phyloP scores from a whole-genome alignment of 2,329 filamentous ascomycete genomes.

The Monosporascus sp. region DNA sequence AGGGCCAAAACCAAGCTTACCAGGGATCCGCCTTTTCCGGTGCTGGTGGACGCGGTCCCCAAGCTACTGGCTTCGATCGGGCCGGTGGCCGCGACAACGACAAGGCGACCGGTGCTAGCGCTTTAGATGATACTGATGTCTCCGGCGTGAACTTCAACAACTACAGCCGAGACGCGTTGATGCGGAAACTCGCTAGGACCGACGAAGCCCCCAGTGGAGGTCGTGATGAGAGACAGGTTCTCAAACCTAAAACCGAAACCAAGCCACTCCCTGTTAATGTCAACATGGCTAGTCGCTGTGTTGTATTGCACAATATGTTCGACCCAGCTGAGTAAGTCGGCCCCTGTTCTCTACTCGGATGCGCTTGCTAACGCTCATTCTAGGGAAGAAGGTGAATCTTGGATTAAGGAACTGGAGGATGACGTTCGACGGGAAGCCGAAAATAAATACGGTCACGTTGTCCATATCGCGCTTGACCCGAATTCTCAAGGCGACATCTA shows the following conservation, averaged over 20 bases:
- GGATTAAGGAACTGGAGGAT: conserved; percentile 90
- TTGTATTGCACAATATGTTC: conserved; percentile 94
- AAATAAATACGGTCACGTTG: conserved; percentile 91
- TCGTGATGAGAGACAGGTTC: conserved; percentile 64
- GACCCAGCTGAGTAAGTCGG: conserved; percentile 79
- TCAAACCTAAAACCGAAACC: conserved; percentile 72
- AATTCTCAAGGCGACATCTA: conserved; percentile 96
- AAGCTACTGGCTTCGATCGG: conserved; percentile 85
- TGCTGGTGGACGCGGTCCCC: conserved; percentile 77
- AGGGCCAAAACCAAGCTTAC: conserved; percentile 71
- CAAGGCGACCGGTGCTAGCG: conserved; percentile 86
- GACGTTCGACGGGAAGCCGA: conserved; percentile 92
- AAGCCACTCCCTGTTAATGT: conserved; percentile 80
- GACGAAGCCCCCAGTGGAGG: conserved; percentile 68
- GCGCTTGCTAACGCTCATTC: conserved; percentile 27
- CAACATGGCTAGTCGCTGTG: conserved; percentile 88
- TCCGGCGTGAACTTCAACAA: conserved; percentile 99
- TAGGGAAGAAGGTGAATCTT: conserved; percentile 80
- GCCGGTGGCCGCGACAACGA: conserved; percentile 84
- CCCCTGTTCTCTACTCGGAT: neutral
- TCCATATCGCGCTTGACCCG: conserved; percentile 92
- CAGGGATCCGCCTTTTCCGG: conserved; percentile 92
- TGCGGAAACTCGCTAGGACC: conserved; percentile 95
- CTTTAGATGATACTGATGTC: conserved; percentile 95
- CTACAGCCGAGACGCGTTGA: conserved; percentile 95